Evolutionary conservation across 768 basidiomycete species (phyloP), one percentile per base, ranked within the genome.

Genomic region (Tulasnella calospora): DNA sequence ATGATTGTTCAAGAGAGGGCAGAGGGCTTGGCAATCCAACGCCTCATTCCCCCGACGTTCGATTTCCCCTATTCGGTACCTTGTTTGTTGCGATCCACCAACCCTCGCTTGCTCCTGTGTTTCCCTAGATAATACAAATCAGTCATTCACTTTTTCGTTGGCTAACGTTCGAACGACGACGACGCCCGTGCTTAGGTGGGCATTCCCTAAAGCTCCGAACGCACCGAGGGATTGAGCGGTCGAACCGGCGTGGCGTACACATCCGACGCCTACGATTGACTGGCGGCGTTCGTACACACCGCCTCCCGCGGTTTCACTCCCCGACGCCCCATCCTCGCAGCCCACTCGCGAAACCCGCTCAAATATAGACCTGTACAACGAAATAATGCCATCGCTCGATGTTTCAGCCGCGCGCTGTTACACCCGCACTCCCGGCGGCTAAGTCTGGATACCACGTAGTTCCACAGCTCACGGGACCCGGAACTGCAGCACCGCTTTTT

Each of bases 11-110:
- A 67, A n/a, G 21, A 57, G 61, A 67, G 61, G 61, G 61, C 61
- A 30, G 9, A 67, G 61, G 61, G 61, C 61, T 67, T 67, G 61
- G 51, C 51, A 23, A 23, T 33, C 6, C 12, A 67, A 67, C 61
- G 61, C 61, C 61, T 67, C 61, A 67, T 67, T 67, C 61, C 7
- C 7, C 30, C 61, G 61, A 67, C 21, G 12, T 9, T 33, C 61
- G 30, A 67, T 67, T n/a, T 67, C 61, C 61, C 61, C 61, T 67
- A 67, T 67, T 67, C 61, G 61, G 61, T 67, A 67, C 61, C 61
- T 67, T 30, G 61, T 67, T 67, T 30, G 61, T 67, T 67, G 61
- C 61, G 61, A 67, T 67, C 61, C 15, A 6, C 57, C 57, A 13
- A 23, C 10, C 61, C 61, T 12, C 27, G 12, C 61, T 17, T 67